Evolutionary conservation across 1,139 yeast genomes (phyloP), one percentile per base, ranked within the genome.

Genomic region (Yamadazyma buinensis): DNA sequence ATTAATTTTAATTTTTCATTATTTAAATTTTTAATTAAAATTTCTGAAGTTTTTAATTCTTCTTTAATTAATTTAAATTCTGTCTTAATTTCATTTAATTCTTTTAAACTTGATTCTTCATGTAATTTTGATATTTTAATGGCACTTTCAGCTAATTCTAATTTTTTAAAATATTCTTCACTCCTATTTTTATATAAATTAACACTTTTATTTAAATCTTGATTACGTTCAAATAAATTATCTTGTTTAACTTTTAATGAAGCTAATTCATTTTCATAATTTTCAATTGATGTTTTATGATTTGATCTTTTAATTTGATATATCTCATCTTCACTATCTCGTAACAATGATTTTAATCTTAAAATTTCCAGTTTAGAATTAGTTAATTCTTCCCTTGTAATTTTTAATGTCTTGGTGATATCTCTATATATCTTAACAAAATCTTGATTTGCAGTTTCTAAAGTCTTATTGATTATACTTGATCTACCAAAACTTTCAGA

Each of bases 81-180:
- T 29, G 65, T 74, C 40, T 69, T 70, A 3, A 75, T 63, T 22
- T 81, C 87, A 15, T 61, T 58, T 38, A 81, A 62, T 46, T 86
- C 88, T 26, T 64, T 63, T 32, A 59, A 62, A 7, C 84, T 72
- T 35, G 67, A 58, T 33, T 72, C 72, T 51, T 83, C 90, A 13
- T 82, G 78, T 44, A 85, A 67, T 45, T 64, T 65, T 3, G 87
- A 77, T 33, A 78, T 72, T 30, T 72, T 65, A 2, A 84, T 77
- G 2, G 87, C 83, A 32, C 81, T 70, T 50, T 90, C 96, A 1
- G 95, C 92, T 39, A 77, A 72, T 49, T 87, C 95, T 24, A 88
- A 64, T 47, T 85, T 84, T 40, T 71, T 68, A 48, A 74, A 78
- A 50, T 86, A 84, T 44, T 83, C 86, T 30, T 85, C 92, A 12